Evolutionary conservation across 106 monocot species (phyloP).

Genomic region (Chionographis japonica): DNA sequence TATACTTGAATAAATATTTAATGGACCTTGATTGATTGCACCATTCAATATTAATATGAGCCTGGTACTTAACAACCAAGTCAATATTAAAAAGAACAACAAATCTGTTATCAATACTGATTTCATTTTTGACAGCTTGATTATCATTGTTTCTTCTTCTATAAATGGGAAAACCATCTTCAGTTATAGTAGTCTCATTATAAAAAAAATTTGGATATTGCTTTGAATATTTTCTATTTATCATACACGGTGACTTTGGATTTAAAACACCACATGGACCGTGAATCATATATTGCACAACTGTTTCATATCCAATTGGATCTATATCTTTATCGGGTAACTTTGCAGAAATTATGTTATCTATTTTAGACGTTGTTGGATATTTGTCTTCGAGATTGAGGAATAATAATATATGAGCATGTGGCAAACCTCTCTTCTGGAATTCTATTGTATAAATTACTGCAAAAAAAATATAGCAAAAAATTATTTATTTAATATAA

Average conservation of each 20-base stretch:
- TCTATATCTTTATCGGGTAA: constrained; percentile 8
- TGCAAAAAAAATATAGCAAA: not conserved
- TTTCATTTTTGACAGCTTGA: not conserved
- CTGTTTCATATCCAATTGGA: not conserved
- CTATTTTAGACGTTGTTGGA: not conserved
- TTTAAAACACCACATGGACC: constrained; percentile 6
- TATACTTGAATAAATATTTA: constrained; percentile 20
- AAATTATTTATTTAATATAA: not conserved
- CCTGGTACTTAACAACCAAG: constrained; percentile 3
- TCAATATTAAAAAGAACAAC: constrained; percentile 8
- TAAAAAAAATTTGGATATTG: constrained; percentile 13
- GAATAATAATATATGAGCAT: constrained; percentile 18
- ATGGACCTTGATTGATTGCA: not conserved
- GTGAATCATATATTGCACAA: constrained; percentile 14
- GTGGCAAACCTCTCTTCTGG: constrained; percentile 19
- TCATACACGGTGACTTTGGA: constrained; percentile 8
- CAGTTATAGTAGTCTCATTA: not conserved
- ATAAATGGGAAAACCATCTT: constrained; percentile 12
- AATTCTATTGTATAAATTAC: constrained; percentile 13
- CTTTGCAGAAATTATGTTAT: constrained; percentile 12
- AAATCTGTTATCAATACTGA: not conserved
- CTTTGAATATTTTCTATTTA: constrained; percentile 16
- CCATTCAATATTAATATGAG: constrained; percentile 20
- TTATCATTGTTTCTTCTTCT: constrained; percentile 4
- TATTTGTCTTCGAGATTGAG: not conserved